Conservation (phyloP, 768 basidiomycete species). For the Boletus bicolor region DNA sequence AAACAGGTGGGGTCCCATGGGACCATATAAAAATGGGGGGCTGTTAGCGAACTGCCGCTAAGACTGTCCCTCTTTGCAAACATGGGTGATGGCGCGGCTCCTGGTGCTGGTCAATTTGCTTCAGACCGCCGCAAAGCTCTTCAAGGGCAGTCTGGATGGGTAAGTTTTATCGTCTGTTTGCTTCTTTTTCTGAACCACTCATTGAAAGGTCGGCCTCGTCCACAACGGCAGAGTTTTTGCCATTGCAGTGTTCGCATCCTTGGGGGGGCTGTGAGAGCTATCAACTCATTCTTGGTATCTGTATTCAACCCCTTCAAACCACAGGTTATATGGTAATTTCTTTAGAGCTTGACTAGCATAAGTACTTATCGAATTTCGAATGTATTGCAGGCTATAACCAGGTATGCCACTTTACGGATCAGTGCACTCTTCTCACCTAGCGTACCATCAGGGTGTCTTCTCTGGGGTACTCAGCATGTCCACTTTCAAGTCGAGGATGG, state of each 20-base stretch:
- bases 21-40: background rate
- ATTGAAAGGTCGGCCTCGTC: conserved; percentile 50
- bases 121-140: conserved; percentile 51
- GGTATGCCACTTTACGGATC: conserved; percentile 30
- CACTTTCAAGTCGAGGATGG: conserved; percentile 54
- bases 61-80: background rate
- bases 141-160: conserved; percentile 67
- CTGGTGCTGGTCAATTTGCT: conserved; percentile 26
- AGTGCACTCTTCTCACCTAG: background rate
- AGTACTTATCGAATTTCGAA: background rate
- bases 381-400: conserved; percentile 57
- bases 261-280: conserved; percentile 65
- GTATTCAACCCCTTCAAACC: conserved; percentile 3
- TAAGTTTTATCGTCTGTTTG: conserved; percentile 25
- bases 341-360: conserved; percentile 5
- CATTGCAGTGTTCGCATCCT: conserved; percentile 73
- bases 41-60: background rate
- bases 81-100: conserved; percentile 47
- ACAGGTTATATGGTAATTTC: conserved; percentile 58
- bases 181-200: background rate
- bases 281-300: background rate
- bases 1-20: background rate
- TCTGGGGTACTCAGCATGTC: conserved; percentile 66
- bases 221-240: conserved; percentile 63
- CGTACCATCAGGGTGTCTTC: conserved; percentile 59